Evolutionary conservation across 306 rosid genomes (phyloP).

Genomic region (Echinosophora koreensis): DNA sequence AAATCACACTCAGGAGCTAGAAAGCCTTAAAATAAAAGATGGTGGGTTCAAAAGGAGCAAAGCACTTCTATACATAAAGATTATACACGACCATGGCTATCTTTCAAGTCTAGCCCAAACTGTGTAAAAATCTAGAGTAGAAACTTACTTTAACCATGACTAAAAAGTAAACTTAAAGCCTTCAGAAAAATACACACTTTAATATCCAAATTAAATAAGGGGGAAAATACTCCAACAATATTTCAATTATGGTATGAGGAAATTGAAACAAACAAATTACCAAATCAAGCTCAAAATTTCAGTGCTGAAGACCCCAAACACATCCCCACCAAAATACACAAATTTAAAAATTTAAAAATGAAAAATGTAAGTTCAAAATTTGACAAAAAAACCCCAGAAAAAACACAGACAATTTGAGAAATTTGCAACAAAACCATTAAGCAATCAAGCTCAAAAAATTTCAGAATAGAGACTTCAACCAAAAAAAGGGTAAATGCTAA

Average conservation of each 20-base stretch:
- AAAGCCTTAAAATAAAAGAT: not conserved
- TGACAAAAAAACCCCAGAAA: not conserved
- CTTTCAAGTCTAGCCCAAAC: not conserved
- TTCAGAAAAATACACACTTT: not conserved
- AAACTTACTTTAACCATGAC: not conserved
- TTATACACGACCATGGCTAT: not conserved
- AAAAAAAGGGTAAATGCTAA: not conserved
- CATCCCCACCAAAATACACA: too few species aligned
- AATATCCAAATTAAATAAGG: not conserved
- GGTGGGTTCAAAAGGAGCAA: not conserved
- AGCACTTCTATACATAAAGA: not conserved
- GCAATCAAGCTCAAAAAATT: not conserved
- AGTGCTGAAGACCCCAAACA: too few species aligned
- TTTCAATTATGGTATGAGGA: not conserved
- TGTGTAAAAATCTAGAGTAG: not conserved
- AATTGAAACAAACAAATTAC: not conserved
- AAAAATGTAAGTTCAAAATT: not conserved
- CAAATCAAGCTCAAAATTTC: not conserved
- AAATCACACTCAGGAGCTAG: not conserved
- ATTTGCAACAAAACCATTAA: not conserved
- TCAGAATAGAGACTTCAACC: too few species aligned
- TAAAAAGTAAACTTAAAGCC: not conserved
- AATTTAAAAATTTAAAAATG: too few species aligned
- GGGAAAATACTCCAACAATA: not conserved
- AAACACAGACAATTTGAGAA: not conserved